A percentile compares a stretch with the other conserved stretches of the same genome.
These are phyloP conservation scores for Albugo laibachii DNA, from an alignment of 352 stramenopile genomes.

Conservation along the genomic window DNA sequence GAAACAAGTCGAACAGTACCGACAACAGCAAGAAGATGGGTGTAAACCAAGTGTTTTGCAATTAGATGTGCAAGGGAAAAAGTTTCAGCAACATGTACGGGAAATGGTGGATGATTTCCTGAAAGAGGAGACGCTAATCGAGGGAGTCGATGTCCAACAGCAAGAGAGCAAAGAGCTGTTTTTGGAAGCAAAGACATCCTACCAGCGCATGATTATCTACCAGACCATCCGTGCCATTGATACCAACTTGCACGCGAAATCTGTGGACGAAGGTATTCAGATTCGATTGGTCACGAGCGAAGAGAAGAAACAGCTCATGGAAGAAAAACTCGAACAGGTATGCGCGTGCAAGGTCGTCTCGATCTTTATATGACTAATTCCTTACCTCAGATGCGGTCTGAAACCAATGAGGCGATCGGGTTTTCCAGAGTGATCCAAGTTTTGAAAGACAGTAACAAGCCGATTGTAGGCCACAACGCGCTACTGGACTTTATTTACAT, in stretches of 20 bases:
- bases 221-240: constrained; percentile 30
- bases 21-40: constrained; percentile 36
- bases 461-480: constrained; percentile 62
- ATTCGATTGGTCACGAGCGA: constrained; percentile 40
- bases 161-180: constrained; percentile 33
- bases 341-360: not conserved
- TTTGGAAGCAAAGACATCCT: constrained; percentile 39
- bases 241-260: constrained; percentile 41
- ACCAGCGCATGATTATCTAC: constrained; percentile 54
- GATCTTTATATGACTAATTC: constrained; percentile 4
- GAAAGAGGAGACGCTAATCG: no score
- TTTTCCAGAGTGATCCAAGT: constrained; percentile 64
- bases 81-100: no score
- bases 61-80: no score
- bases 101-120: no score
- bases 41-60: constrained; percentile 13
- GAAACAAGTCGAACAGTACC: constrained; percentile 26
- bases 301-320: constrained; percentile 39
- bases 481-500: constrained; percentile 72
- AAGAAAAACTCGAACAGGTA: constrained; percentile 8
- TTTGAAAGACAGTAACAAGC: constrained; percentile 51
- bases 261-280: constrained; percentile 19
- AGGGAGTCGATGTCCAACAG: constrained; percentile 4
- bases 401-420: constrained; percentile 47
- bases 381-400: constrained; percentile 20